A percentile compares a stretch with the other conserved stretches of the same genome.
These are phyloP conservation scores for Epipyxis sp. DNA, from an alignment of 108 stramenopile species.

Conservation along the genomic window DNA sequence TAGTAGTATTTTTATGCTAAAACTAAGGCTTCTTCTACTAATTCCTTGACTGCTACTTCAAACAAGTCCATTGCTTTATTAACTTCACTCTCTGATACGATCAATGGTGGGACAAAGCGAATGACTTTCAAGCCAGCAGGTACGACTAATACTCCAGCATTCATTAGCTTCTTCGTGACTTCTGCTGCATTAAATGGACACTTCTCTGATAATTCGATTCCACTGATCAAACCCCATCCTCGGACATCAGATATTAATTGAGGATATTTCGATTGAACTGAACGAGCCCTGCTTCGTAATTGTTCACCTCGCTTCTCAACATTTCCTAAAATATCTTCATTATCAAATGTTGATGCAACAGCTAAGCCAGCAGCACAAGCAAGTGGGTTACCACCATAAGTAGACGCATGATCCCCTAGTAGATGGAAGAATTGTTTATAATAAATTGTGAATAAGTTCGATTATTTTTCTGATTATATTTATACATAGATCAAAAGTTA, in stretches of 20 bases:
- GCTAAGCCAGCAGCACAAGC: constrained; percentile 72
- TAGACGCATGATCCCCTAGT: constrained; percentile 93
- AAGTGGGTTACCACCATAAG: constrained; percentile 96
- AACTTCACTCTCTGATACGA: constrained; percentile 72
- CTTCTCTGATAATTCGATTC: constrained; percentile 69
- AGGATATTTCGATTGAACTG: constrained; percentile 70
- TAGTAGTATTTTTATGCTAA: too few relatives aligned
- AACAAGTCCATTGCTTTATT: constrained; percentile 68
- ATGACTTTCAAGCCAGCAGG: constrained; percentile 84
- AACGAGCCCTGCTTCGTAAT: constrained; percentile 65
- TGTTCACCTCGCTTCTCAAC: constrained; percentile 79
- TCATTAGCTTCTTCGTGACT: constrained; percentile 74
- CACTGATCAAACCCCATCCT: constrained; percentile 84
- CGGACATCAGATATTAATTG: constrained; percentile 74
- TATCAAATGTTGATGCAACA: constrained; percentile 74
- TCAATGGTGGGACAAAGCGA: constrained; percentile 88
- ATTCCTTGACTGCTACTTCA: constrained; percentile 66
- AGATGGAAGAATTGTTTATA: too few relatives aligned
- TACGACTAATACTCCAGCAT: constrained; percentile 80
- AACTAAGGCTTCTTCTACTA: too few relatives aligned
- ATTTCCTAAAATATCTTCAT: constrained; percentile 74
- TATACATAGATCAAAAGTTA: too few relatives aligned
- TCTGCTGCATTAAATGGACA: constrained; percentile 73
- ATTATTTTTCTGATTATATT: too few relatives aligned
- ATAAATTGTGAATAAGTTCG: too few relatives aligned